Base-by-base conservation (phyloP, 768 basidiomycete genomes). In the Phaffia tasmanica region DNA sequence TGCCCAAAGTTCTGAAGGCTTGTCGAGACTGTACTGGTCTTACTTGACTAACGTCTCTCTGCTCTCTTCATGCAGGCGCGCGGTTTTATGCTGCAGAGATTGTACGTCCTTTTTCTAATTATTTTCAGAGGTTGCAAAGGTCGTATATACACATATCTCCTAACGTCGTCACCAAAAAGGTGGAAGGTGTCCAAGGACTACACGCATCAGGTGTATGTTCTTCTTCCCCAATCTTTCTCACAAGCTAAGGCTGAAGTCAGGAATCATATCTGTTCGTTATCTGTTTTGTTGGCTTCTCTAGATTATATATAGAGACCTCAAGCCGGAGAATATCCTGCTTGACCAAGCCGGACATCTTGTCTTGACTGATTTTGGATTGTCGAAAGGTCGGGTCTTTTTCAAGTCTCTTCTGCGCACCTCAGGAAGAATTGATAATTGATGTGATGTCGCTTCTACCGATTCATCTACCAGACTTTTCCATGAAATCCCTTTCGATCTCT, bases 261-360 rank as follows among this genome's bases (percentile, higher is more conserved):
- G 4, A 42, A 57, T 18, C 32, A 21, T 57, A 7, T 15, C 4
- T 21, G 25, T 58, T 46, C 15, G 21, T 58, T 15, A 6, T 15
- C n/a, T 18, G 27, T 30, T 7, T 57, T 48, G 15, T 9, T 32
- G 18, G 5, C 15, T 25, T 42, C 35, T 18, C 86, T 87, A 5
- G 94, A 94, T 99, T 74, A 92, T 99, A 78, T 94, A 97, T 77
- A 87, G 95, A 58, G 93, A 97, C 75, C 84, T 97, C 70, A 97
- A 97, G 74, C 93, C 93, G 1, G 93, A 97, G 78, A 92, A 92
- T 77, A 89, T 98, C 72, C 84, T 99, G 64, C 93, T 99, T 71
- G 89, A 88, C 59, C 83, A 83, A 1, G 88, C 92, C 71, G 95
- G 95, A 0, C 95, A 99, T 75, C 91, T 97, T 70, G 90, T 98